Conservation (phyloP, 805 yeast species). For the Kurtzmaniella cleridarum region DNA sequence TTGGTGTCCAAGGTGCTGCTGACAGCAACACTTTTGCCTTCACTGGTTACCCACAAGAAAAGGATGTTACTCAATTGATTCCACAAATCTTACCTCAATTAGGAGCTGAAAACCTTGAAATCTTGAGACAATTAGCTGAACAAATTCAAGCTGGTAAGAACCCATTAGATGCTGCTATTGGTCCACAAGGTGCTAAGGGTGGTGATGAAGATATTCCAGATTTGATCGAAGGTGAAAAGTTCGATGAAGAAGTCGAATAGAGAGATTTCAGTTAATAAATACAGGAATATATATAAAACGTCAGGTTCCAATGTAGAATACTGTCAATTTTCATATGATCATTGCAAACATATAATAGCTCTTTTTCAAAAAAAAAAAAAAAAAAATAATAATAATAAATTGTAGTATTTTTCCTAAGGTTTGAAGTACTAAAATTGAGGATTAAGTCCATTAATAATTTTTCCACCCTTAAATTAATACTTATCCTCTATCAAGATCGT, state of each 20-base stretch:
- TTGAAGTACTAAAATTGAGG: no score
- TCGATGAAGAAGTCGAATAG: constrained; percentile 52
- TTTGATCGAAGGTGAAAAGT: constrained; percentile 84
- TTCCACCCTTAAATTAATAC: no score
- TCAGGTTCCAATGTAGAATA: no score
- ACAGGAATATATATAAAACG: no score
- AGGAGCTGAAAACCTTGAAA: constrained; percentile 91
- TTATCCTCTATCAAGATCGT: no score
- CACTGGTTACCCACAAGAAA: constrained; percentile 93
- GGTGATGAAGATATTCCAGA: constrained; percentile 66
- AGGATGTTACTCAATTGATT: constrained; percentile 83
- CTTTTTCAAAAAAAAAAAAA: no score
- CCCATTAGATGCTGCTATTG: constrained; percentile 42
- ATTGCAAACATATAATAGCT: no score
- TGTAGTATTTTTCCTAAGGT: no score
- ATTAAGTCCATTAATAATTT: no score
- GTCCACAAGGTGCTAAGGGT: constrained; percentile 36
- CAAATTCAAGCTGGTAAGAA: constrained; percentile 66
- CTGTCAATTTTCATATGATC: no score
- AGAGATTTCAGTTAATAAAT: constrained; percentile 2
- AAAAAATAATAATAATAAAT: no score
- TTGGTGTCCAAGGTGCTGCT: constrained; percentile 91
- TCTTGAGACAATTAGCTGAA: constrained; percentile 84
- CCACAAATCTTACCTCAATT: constrained; percentile 94
- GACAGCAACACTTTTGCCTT: constrained; percentile 89